Evolutionary conservation across 345 rosid species (phyloP), one percentile per base, ranked within the genome.

Genomic region (Salix caprea): DNA sequence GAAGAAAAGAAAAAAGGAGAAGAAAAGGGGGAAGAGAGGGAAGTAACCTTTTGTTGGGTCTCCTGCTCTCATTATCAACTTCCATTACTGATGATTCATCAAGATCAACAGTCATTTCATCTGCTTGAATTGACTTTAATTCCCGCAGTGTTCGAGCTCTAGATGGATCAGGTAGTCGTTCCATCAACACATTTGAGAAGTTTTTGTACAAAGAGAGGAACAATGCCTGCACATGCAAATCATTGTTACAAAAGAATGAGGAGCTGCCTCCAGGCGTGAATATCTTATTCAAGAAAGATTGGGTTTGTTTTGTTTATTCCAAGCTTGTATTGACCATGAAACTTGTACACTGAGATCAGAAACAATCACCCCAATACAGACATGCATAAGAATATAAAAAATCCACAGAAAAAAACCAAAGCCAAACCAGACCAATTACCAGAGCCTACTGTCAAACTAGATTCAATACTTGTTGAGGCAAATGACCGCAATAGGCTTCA

Each of bases 81-180:
- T 94, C 99, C 99, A 96, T 91, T 26, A 89, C 84, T 8, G 88
- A 82, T 30, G 89, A 66, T 74, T 90, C 90, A 67, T 89, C 90
- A 18, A 72, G 71, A 69, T 87, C 93, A 68, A 84, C 82, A 78
- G 83, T 86, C 91, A 85, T 90, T 82, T 85, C 85, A 74, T 89
- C 97, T 1, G 67, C 84, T 54, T 74, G 76, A 67, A 52, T 65
- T 74, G 92, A 84, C 76, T 96, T 96, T 71, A 93, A 82, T 28
- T 79, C 92, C 65, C 46, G 86, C 80, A 93, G 71, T 42, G 91
- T 87, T 77, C 76, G 85, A 83, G 84, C 92, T 78, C 69, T 85
- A 24, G 97, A 85, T 78, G 93, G 81, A 54, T 92, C 97, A 19
- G 98, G 98, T 23, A 96, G 86, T 50, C 96, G 92, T 58, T 93